Conservation (phyloP, 75 land plant species). For the Pinus albicaulis region DNA sequence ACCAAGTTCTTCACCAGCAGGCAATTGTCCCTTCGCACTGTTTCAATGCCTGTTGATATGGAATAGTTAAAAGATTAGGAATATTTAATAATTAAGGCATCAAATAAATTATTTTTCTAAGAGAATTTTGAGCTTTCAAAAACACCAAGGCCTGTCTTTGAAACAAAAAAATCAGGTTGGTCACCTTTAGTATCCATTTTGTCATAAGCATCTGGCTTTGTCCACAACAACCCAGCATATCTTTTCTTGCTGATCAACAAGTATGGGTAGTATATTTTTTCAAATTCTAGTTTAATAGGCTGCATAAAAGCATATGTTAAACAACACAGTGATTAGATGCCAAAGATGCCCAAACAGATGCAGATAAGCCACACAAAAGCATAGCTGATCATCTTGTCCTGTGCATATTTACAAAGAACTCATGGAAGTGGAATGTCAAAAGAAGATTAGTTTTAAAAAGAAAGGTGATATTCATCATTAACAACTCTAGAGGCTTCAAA, state of each 20-base stretch:
- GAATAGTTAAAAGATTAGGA: background rate
- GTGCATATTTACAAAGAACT: background rate
- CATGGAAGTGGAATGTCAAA: background rate
- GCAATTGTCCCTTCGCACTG: conserved; percentile 98
- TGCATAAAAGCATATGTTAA: conserved; percentile 24
- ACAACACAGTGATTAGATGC: conserved; percentile 4
- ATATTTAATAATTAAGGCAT: background rate
- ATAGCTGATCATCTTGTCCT: background rate
- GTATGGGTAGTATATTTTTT: conserved; percentile 97
- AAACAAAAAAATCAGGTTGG: background rate
- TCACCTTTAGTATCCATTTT: conserved; percentile 99
- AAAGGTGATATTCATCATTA: background rate
- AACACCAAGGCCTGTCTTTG: conserved; percentile 3
- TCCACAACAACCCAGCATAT: conserved; percentile 97
- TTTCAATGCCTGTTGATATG: conserved; percentile 80
- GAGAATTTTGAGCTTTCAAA: background rate
- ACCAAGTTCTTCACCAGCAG: conserved; percentile 93
- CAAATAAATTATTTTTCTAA: background rate
- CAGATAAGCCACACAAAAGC: background rate
- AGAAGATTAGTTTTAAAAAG: background rate
- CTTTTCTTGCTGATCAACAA: conserved; percentile 98
- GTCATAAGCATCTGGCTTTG: conserved; percentile 83
- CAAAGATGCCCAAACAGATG: background rate
- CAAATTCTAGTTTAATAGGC: conserved; percentile 99
- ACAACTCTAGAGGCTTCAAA: background rate